These are phyloP conservation scores for Scedosporium minutisporum DNA, from an alignment of 2,329 filamentous ascomycete species.

Conservation along the genomic window DNA sequence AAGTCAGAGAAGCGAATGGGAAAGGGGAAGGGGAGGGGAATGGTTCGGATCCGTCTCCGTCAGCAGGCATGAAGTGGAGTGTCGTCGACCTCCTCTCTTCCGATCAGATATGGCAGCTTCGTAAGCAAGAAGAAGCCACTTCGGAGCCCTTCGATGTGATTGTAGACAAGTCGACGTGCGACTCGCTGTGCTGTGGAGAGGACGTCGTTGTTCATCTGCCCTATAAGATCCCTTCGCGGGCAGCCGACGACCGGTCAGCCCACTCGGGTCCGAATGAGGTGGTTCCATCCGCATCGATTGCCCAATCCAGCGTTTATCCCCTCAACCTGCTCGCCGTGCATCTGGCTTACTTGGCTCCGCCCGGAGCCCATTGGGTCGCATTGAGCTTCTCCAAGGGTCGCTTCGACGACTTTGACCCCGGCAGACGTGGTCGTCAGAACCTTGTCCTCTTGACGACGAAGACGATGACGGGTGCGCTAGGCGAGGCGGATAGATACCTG, in stretches of 20 bases:
- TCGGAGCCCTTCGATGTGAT: neutral
- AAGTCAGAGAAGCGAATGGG: neutral
- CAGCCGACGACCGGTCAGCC: neutral
- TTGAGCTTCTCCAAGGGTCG: neutral
- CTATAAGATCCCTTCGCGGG: neutral
- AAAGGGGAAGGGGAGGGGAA: neutral
- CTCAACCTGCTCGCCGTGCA: neutral
- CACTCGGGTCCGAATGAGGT: neutral
- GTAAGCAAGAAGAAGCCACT: neutral
- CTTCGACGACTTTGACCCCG: neutral
- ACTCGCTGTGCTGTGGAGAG: constrained; percentile 4
- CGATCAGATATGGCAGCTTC: neutral
- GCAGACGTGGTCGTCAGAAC: too few species aligned
- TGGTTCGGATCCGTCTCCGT: neutral
- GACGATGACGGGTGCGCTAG: neutral
- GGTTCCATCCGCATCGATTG: neutral
- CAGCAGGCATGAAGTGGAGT: neutral
- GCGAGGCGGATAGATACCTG: neutral
- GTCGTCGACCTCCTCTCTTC: neutral
- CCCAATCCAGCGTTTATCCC: neutral
- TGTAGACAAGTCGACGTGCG: constrained; percentile 4
- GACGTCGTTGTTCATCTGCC: neutral
- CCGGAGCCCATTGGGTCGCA: constrained; percentile 1
- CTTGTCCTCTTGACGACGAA: neutral
- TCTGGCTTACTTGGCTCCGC: neutral